A percentile compares a stretch with the other conserved stretches of the same genome.
These are phyloP conservation scores for Blastomyces gilchristii DNA, from an alignment of 2,329 filamentous ascomycete species.

Conservation along the genomic window DNA sequence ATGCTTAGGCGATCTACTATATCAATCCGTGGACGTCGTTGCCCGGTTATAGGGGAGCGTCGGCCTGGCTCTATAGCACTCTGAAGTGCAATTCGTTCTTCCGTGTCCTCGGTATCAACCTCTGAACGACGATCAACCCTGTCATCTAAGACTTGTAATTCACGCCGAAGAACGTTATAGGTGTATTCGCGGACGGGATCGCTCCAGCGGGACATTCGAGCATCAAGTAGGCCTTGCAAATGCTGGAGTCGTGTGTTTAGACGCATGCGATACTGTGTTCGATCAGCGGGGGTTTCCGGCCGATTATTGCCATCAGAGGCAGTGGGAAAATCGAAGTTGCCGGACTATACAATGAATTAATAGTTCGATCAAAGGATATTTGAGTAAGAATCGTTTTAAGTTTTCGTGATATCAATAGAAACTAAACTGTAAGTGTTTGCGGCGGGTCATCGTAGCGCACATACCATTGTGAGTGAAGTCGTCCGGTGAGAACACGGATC, in stretches of 20 bases:
- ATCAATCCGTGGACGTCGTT: background rate
- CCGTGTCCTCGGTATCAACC: background rate
- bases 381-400: no score
- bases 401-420: background rate
- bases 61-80: background rate
- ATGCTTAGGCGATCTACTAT: background rate
- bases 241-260: constrained; percentile 22
- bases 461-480: background rate
- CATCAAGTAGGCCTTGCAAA: constrained; percentile 29
- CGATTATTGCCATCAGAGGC: constrained; percentile 24
- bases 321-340: constrained; percentile 35
- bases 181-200: constrained; percentile 24
- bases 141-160: constrained; percentile 14
- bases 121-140: background rate
- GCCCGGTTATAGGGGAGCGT: background rate
- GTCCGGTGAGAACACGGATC: background rate
- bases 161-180: constrained; percentile 22
- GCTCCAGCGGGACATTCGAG: background rate
- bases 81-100: background rate
- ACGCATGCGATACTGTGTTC: constrained; percentile 13
- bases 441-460: background rate
- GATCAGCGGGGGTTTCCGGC: constrained; percentile 18
- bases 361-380: background rate
- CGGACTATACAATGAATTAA: constrained; percentile 25
- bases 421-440: background rate